Evolutionary conservation across 805 yeast species (phyloP).

Genomic region (Barnettozyma californica): DNA sequence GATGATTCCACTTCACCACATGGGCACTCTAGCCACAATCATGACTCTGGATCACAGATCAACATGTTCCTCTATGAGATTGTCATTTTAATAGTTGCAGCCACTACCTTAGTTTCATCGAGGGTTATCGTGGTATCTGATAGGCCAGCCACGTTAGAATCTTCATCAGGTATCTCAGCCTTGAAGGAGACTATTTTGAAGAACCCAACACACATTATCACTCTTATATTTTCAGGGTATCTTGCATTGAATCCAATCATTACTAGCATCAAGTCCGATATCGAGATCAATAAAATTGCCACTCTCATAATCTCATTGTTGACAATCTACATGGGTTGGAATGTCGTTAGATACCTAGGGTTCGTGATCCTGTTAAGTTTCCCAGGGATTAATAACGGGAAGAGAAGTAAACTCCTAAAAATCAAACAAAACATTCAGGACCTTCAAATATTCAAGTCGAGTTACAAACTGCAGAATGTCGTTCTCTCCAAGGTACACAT

Average conservation of each 20-base stretch:
- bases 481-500: constrained; percentile 60
- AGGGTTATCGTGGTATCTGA: constrained; percentile 10
- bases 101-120: constrained; percentile 32
- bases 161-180: constrained; percentile 1
- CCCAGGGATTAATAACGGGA: constrained; percentile 40
- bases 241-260: constrained; percentile 35
- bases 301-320: constrained; percentile 40
- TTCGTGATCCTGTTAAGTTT: constrained; percentile 48
- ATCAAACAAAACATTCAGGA: constrained; percentile 42
- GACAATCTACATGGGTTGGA: constrained; percentile 46
- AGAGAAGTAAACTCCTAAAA: constrained; percentile 30
- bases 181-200: constrained; percentile 19
- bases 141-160: neutral
- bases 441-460: constrained; percentile 47
- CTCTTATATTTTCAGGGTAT: constrained; percentile 37
- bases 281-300: constrained; percentile 37
- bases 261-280: constrained; percentile 21
- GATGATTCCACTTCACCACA: constrained; percentile 14
- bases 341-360: constrained; percentile 45
- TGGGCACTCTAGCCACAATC: constrained; percentile 22
- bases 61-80: constrained; percentile 27
- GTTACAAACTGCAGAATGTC: constrained; percentile 42
- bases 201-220: constrained; percentile 35
- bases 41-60: constrained; percentile 23
- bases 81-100: constrained; percentile 22